phyloP scores from a whole-genome alignment of 2,329 filamentous ascomycete genomes.

The Cladosporium austrohemisphaericum region DNA sequence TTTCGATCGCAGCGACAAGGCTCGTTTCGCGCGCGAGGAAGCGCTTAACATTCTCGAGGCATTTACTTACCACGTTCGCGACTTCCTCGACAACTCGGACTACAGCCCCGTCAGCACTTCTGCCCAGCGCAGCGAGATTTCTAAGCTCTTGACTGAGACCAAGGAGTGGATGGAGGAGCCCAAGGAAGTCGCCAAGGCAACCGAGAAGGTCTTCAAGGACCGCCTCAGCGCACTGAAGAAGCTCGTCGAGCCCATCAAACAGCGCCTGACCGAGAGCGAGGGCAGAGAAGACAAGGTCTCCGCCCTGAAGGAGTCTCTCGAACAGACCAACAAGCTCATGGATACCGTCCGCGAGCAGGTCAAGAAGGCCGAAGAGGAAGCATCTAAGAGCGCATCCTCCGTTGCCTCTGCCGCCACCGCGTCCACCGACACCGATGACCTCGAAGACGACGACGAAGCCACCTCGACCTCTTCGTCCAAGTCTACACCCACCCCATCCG shows the following conservation, averaged over 20 bases:
- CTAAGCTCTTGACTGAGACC: constrained; percentile 62
- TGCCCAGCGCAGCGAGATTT: constrained; percentile 62
- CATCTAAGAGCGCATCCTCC: constrained; percentile 41
- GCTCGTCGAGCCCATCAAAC: constrained; percentile 72
- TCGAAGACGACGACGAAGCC: constrained; percentile 5
- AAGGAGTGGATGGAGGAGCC: constrained; percentile 85
- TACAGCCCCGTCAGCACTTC: constrained; percentile 71
- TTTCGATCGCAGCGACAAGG: constrained; percentile 81
- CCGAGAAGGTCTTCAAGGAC: constrained; percentile 68
- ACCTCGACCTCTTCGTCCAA: constrained; percentile 1
- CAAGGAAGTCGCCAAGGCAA: constrained; percentile 68
- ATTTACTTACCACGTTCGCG: constrained; percentile 84
- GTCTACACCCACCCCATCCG: constrained; percentile 29
- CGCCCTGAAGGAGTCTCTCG: constrained; percentile 65
- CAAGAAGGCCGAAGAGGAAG: constrained; percentile 51
- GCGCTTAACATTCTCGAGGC: constrained; percentile 88
- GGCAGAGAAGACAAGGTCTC: constrained; percentile 68
- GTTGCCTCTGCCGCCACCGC: constrained; percentile 36
- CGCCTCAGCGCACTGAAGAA: constrained; percentile 74
- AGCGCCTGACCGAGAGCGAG: constrained; percentile 67
- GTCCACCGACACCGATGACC: constrained; percentile 42
- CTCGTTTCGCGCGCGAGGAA: constrained; percentile 74
- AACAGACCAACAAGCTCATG: constrained; percentile 67
- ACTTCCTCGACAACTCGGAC: constrained; percentile 71
- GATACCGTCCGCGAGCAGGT: constrained; percentile 68